These are phyloP conservation scores for Annulohypoxylon nitens DNA, from an alignment of 495 filamentous ascomycete species.

Conservation along the genomic window DNA sequence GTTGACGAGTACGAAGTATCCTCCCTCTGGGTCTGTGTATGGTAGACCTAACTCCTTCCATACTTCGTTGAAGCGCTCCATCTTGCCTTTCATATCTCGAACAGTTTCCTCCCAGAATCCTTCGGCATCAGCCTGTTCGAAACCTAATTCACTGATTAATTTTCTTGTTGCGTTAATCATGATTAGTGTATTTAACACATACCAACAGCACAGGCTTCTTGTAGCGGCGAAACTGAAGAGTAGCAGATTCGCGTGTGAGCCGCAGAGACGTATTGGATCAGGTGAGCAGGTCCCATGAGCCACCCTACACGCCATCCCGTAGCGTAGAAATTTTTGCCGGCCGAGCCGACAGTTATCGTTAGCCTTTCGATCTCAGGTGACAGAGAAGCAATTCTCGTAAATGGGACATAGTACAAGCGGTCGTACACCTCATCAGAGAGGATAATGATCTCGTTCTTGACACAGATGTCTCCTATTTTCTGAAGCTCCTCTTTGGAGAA, in stretches of 20 bases:
- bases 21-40: constrained; percentile 93
- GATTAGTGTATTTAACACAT: constrained; percentile 8
- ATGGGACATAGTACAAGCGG: constrained; percentile 92
- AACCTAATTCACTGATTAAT: constrained; percentile 59
- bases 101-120: constrained; percentile 92
- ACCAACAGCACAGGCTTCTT: constrained; percentile 94
- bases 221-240: constrained; percentile 89
- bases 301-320: constrained; percentile 96
- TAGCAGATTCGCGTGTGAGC: constrained; percentile 98
- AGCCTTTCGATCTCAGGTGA: constrained; percentile 87
- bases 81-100: constrained; percentile 89
- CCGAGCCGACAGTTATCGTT: constrained; percentile 93
- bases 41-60: constrained; percentile 91
- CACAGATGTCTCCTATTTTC: constrained; percentile 87
- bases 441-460: constrained; percentile 95
- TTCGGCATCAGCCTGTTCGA: constrained; percentile 86
- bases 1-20: constrained; percentile 97
- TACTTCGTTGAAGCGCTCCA: constrained; percentile 85
- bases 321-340: constrained; percentile 97
- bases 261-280: constrained; percentile 92
- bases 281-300: constrained; percentile 86
- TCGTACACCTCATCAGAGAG: constrained; percentile 98
- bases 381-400: constrained; percentile 90
- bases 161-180: background rate
- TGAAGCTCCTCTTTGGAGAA: constrained; percentile 86